Evolutionary conservation across 305 asterid genomes (phyloP).

Genomic region (Galium porrigens): DNA sequence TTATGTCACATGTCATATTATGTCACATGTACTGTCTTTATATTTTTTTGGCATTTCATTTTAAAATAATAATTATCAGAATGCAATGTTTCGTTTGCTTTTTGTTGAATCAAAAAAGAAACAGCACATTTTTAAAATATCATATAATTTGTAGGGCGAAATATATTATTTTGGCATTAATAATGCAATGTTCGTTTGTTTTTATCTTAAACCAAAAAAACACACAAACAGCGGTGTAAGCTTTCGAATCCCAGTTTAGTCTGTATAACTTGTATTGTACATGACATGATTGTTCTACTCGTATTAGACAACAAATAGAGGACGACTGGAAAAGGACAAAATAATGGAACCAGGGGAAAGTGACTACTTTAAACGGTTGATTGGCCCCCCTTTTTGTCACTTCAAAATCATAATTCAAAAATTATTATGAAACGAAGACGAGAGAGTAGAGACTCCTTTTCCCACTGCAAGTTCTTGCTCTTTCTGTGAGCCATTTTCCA

Average conservation of each 20-base stretch:
- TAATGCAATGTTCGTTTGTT: no score
- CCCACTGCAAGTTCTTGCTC: not conserved
- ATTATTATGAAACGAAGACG: not conserved
- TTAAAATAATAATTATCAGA: no score
- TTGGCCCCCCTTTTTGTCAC: conserved; percentile 8
- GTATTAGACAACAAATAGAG: not conserved
- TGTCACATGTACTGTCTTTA: no score
- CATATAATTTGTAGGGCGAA: no score
- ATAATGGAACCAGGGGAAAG: conserved; percentile 7
- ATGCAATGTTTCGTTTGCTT: no score
- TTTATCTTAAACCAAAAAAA: no score
- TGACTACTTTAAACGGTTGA: conserved; percentile 7
- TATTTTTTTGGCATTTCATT: no score
- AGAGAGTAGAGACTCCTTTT: not conserved
- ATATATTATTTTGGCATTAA: no score
- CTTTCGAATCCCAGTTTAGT: not conserved
- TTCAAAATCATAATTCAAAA: not conserved
- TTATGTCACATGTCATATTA: no score
- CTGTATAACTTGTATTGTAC: not conserved
- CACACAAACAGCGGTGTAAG: not conserved
- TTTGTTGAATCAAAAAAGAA: no score
- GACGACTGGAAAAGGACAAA: conserved; percentile 14
- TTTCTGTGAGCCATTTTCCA: not conserved
- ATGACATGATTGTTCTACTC: not conserved
- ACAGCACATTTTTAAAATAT: no score